Base-by-base conservation (phyloP, 2,329 filamentous ascomycete genomes). In the Fusarium equiseti region DNA sequence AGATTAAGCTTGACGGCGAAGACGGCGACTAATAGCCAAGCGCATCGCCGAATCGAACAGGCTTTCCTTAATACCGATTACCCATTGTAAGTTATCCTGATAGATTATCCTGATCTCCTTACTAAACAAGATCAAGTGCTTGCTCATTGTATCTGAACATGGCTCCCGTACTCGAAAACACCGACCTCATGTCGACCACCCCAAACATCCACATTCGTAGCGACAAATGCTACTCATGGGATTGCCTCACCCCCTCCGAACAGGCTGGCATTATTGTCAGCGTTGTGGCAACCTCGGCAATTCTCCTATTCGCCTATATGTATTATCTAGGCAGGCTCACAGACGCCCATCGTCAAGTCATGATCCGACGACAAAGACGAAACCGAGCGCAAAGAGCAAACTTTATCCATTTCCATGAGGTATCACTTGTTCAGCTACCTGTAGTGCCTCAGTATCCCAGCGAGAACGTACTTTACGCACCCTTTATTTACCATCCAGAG, bases 241-340 rank as follows among this genome's bases (percentile, higher is more conserved):
- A 74, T 44, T 85, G 83, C 61, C 74, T 84, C n/a, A 81, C 73
- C 29, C 48, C 68, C 12, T 68, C 77, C 0, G 76, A 82, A 45
- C 76, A 82, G 35, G 79, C 78, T 24, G 83, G 83, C 4, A 77
- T 84, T 31, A 78, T 84, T 18, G 78, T 81, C 61, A 80, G 79
- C 61, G 71, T 78, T 16, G 59, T 80, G 10, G 59, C 81, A 9
- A 69, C 77, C 4, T 67, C 70, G 6, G 62, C 78, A 15, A 59
- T 78, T 12, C 43, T 83, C 5, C 63, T 73, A 0, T 42, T 81
- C 15, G 53, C 77, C 7, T 78, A 78, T 40, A 76, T 80, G 73
- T 84, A 79, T 74, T 81, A 76, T 44, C 57, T 79, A 6, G 79
- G 79, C 3, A 73, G 59, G n/a, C 64, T 70, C 18, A 67, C 68